Conservation (phyloP, 441 rosid species). For the Adansonia grandidieri region DNA sequence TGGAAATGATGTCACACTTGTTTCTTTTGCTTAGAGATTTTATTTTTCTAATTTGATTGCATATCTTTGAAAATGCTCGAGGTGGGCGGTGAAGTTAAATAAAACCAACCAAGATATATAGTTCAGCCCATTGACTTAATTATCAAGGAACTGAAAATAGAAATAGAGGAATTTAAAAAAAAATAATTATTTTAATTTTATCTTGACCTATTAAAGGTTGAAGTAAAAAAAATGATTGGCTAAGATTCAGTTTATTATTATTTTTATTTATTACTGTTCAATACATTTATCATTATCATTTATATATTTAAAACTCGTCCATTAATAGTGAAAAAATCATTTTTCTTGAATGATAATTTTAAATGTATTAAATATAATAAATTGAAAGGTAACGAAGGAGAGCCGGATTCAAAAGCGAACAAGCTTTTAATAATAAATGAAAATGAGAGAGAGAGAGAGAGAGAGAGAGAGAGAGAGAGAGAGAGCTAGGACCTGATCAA, state of each 20-base stretch:
- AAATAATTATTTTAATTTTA: not conserved
- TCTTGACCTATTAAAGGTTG: not conserved
- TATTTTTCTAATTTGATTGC: not conserved
- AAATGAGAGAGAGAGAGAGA: not conserved
- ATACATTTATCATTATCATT: too few relatives aligned
- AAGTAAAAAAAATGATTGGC: not conserved
- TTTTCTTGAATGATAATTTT: too few relatives aligned
- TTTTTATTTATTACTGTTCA: too few relatives aligned
- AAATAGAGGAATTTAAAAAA: not conserved
- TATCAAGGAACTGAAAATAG: not conserved
- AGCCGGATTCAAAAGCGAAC: too few relatives aligned
- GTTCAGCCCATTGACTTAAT: not conserved
- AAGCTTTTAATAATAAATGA: not conserved
- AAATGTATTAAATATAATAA: too few relatives aligned
- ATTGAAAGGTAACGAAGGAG: too few relatives aligned
- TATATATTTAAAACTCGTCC: too few relatives aligned
- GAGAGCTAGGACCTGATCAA: slow-evolving; percentile 54
- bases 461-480: too few relatives aligned
- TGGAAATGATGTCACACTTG: not conserved
- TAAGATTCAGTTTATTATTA: too few relatives aligned
- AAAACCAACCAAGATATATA: not conserved
- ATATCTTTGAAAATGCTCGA: not conserved
- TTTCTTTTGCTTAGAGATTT: not conserved
- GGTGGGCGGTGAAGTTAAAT: not conserved
- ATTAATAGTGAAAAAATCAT: too few relatives aligned